Conservation (phyloP, 2,329 filamentous ascomycete genomes). For the Hypoxylon sp. region DNA sequence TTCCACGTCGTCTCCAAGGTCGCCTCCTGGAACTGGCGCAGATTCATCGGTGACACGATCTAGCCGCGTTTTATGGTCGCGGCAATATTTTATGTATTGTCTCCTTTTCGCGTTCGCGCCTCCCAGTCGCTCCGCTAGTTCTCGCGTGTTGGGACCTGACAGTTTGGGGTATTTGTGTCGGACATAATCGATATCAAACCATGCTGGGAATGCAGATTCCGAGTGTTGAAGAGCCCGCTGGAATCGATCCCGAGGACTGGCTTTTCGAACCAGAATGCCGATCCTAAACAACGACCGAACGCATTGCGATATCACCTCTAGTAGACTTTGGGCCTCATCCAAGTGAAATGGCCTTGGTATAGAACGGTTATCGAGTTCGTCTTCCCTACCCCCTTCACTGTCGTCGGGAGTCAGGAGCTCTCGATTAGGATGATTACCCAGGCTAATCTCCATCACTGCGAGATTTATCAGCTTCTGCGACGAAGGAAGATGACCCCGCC, state of each 20-base stretch:
- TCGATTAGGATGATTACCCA: neutral
- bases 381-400: neutral
- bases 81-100: constrained; percentile 14
- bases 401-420: neutral
- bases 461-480: neutral
- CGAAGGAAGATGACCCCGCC: neutral
- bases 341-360: neutral
- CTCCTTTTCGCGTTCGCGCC: constrained; percentile 11
- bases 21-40: neutral
- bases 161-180: constrained; percentile 10
- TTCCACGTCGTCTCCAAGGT: neutral
- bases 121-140: constrained; percentile 3
- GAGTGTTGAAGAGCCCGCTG: constrained; percentile 8
- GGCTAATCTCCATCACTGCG: constrained; percentile 1
- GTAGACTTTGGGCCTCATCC: neutral
- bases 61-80: neutral
- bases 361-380: neutral
- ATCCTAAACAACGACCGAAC: constrained; percentile 7
- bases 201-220: neutral
- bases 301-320: constrained; percentile 11
- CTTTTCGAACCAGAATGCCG: constrained; percentile 1
- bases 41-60: neutral
- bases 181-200: neutral
- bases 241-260: constrained; percentile 1
- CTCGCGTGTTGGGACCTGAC: neutral